phyloP scores from a whole-genome alignment of 2,329 filamentous ascomycete species.

The Fusarium tanahbumbuense region DNA sequence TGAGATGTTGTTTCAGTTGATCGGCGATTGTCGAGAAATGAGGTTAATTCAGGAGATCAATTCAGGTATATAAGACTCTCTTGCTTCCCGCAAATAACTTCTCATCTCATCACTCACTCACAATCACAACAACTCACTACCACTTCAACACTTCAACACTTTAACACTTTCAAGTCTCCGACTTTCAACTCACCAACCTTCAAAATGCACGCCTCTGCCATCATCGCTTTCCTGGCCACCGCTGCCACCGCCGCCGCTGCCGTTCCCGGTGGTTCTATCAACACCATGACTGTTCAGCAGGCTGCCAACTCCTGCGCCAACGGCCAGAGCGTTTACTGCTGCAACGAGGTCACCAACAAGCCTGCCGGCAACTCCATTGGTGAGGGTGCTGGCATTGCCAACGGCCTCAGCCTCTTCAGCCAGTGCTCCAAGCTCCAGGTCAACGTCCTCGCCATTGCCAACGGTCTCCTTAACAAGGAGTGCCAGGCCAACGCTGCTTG shows the following conservation, averaged over 20 bases:
- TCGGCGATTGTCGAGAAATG: too few species aligned
- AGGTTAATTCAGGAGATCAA: too few species aligned
- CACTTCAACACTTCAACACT: too few species aligned
- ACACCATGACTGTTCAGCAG: conserved; percentile 3
- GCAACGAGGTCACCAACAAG: conserved; percentile 10
- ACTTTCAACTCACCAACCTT: background rate
- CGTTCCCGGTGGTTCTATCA: background rate
- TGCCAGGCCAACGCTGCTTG: conserved; percentile 13
- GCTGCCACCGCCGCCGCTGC: background rate
- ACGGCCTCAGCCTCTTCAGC: background rate
- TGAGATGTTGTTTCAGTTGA: too few species aligned
- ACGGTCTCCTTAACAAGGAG: conserved; percentile 11
- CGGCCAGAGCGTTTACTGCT: conserved; percentile 11
- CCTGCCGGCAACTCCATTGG: conserved; percentile 1
- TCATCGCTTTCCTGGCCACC: conserved; percentile 7
- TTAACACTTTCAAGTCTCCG: too few species aligned
- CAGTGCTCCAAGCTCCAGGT: conserved; percentile 14
- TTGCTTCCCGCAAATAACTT: too few species aligned
- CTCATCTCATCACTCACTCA: too few species aligned
- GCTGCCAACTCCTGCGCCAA: conserved; percentile 6
- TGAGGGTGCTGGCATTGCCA: background rate
- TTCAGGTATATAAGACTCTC: too few species aligned
- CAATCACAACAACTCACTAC: too few species aligned
- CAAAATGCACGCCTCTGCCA: conserved; percentile 10
- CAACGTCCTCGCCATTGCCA: conserved; percentile 2